Percentiles rank a stretch among this genome's conserved stretches.
Conservation (phyloP, 2,329 filamentous ascomycete species). For the Penicillium corylophilum region DNA sequence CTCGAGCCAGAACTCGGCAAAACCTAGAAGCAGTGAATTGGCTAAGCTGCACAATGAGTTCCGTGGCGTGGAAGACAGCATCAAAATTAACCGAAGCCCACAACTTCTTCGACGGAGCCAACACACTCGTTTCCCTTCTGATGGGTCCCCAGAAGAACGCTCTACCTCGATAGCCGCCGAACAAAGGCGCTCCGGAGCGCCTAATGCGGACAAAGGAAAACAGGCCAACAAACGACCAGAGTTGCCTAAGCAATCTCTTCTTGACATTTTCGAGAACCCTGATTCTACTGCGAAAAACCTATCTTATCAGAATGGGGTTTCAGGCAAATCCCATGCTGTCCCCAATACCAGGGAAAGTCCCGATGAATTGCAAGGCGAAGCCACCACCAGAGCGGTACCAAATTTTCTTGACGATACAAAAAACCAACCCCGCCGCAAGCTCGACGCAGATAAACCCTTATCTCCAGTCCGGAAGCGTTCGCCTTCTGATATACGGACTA, state of each 20-base stretch:
- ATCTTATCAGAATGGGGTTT: not conserved
- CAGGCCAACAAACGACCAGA: not conserved
- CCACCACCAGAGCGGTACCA: conserved; percentile 27
- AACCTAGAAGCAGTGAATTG: not conserved
- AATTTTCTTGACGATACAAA: conserved; percentile 5
- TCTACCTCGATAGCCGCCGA: conserved; percentile 27
- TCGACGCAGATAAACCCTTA: not conserved
- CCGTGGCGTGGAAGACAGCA: conserved; percentile 20
- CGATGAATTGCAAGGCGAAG: conserved; percentile 42
- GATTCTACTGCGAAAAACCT: not conserved
- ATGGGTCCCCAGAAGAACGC: conserved; percentile 19
- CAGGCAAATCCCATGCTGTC: conserved; percentile 3
- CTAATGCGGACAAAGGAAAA: not conserved
- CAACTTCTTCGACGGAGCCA: conserved; percentile 1
- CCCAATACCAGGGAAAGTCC: conserved; percentile 35
- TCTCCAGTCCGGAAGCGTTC: conserved; percentile 21
- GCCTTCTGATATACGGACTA: conserved; percentile 34
- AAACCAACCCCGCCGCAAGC: conserved; percentile 5
- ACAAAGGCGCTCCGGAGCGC: conserved; percentile 18
- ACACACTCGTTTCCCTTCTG: conserved; percentile 1
- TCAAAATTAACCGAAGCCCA: conserved; percentile 5
- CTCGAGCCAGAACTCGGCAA: not conserved
- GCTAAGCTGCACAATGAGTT: conserved; percentile 16
- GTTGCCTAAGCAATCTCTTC: not conserved
- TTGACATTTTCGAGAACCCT: not conserved